Percentiles rank a stretch among this genome's conserved stretches.
These are phyloP conservation scores for Pterulicium gracile DNA, from an alignment of 1,284 basidiomycete genomes.

Conservation along the genomic window DNA sequence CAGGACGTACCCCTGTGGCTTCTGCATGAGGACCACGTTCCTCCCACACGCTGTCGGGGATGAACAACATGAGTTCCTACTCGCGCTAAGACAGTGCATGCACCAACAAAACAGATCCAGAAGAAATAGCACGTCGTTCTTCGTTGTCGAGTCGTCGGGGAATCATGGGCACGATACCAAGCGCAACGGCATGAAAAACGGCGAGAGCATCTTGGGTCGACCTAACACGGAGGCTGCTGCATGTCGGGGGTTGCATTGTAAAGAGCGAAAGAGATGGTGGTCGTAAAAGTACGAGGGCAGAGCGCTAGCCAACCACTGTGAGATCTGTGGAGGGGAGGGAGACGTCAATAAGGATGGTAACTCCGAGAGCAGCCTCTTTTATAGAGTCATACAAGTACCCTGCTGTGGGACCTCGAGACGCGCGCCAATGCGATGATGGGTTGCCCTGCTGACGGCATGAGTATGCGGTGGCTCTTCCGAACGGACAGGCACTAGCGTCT, in stretches of 20 bases:
- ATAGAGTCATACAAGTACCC: no score
- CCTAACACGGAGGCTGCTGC: slow-evolving; percentile 28
- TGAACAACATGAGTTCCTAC: not conserved
- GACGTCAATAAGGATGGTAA: no score
- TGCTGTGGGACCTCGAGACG: not conserved
- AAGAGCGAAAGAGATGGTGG: not conserved
- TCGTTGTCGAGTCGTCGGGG: slow-evolving; percentile 67
- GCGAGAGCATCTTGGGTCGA: slow-evolving; percentile 59
- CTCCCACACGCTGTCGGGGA: slow-evolving; percentile 48
- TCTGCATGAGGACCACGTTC: slow-evolving; percentile 66
- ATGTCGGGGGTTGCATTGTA: slow-evolving; percentile 33
- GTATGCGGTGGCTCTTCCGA: not conserved
- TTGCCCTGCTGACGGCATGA: not conserved
- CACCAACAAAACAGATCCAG: slow-evolving; percentile 55
- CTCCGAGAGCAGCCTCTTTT: no score
- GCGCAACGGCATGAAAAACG: slow-evolving; percentile 65
- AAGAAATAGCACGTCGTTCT: slow-evolving; percentile 44
- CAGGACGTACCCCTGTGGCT: slow-evolving; percentile 42
- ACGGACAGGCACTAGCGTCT: not conserved
- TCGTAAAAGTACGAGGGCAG: not conserved
- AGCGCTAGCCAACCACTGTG: no score
- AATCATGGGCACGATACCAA: slow-evolving; percentile 55
- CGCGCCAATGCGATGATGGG: not conserved
- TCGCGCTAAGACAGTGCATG: not conserved
- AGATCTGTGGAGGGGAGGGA: no score